Evolutionary conservation across 1,284 basidiomycete genomes (phyloP).

Genomic region (Meira nashicola): DNA sequence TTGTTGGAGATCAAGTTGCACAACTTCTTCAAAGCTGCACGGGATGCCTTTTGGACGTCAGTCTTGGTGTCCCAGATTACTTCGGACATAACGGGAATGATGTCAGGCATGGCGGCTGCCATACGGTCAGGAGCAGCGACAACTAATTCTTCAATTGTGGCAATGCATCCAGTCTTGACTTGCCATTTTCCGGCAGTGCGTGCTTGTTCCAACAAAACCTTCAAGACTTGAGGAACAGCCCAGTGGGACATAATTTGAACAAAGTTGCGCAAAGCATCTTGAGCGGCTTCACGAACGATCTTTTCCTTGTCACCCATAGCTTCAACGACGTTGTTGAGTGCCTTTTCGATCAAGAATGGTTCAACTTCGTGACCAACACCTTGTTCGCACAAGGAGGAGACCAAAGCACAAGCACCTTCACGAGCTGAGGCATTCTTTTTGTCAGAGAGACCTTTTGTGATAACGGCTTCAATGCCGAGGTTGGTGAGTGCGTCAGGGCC

Average conservation of each 20-base stretch:
- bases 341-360: constrained; percentile 78
- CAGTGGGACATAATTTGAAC: constrained; percentile 83
- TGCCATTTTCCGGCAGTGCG: constrained; percentile 99
- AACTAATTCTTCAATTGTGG: constrained; percentile 85
- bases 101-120: constrained; percentile 87
- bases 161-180: constrained; percentile 85
- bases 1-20: constrained; percentile 78
- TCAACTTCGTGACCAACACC: constrained; percentile 81
- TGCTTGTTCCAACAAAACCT: constrained; percentile 86
- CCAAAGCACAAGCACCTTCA: constrained; percentile 66
- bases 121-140: constrained; percentile 76
- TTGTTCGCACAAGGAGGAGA: constrained; percentile 67
- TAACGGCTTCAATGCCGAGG: constrained; percentile 72
- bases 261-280: constrained; percentile 76
- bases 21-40: constrained; percentile 80
- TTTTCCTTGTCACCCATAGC: constrained; percentile 88
- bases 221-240: constrained; percentile 79
- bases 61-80: constrained; percentile 99
- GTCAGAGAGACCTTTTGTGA: constrained; percentile 65
- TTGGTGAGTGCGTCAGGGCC: constrained; percentile 75
- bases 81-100: constrained; percentile 89
- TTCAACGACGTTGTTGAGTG: constrained; percentile 82
- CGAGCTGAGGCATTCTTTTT: constrained; percentile 67
- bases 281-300: constrained; percentile 73
- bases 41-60: constrained; percentile 98